Base-by-base conservation (phyloP, 148 eudicot genomes). In the Cornus controversa region DNA sequence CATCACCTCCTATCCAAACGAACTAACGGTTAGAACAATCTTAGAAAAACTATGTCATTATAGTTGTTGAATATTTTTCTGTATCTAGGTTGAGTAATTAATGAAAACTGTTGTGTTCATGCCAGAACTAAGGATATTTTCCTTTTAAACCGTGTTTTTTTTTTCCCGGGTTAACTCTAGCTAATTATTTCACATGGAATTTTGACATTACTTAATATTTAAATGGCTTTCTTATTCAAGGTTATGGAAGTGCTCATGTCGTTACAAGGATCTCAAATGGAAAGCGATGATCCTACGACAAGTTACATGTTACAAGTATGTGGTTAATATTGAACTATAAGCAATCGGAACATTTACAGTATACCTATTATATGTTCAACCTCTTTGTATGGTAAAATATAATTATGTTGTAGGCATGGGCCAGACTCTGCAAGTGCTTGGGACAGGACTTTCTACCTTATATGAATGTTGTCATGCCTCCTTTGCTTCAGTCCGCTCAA, bases 381-480 rank as follows among this genome's bases (percentile, higher is more conserved):
- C 34, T 81, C 54, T 37, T 20, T n/a, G 45, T n/a, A 36, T 74
- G 22, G 28, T 66, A 18, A 37, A n/a, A 25, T 74, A 36, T 25
- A 29, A 26, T 70, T 67, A 37, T 78, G 31, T 78, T 79, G 67
- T 77, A 96, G 99, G 99, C 99, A 70, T 96, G 99, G 99, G 99
- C 99, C 66, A 86, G 99, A 82, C 98, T 96, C 34, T 96, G 99
- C 98, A 96, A 96, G 87, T 96, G 99, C 83, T 79, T 96, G 75
- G 99, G 99, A 76, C 99, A 96, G 83, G 99, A 96, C 86, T 96
- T 96, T 73, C 93, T 96, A 45, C 99, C 99, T 71, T 96, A 96
- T 82, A 96, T 96, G 99, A 87, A 82, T 80, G 92, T 93, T 73
- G 98, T 96, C 72, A 93, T 96, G 98, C 99, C 97, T 14, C 97